Base-by-base conservation (phyloP, 2,329 filamentous ascomycete genomes). In the Fusarium solani-melongenae region DNA sequence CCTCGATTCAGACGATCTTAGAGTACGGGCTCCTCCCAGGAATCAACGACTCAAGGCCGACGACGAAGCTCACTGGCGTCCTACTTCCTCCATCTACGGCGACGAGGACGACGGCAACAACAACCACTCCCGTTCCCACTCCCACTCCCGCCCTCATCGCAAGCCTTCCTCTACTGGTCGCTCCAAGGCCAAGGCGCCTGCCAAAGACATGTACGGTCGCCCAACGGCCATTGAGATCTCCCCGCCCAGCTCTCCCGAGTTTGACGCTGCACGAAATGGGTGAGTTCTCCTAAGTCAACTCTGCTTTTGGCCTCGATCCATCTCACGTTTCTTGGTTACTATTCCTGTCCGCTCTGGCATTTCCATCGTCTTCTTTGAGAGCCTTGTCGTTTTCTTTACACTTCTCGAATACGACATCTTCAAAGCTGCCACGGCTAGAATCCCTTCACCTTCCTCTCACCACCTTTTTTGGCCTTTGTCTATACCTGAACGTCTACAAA, bases 181-280 rank as follows among this genome's bases (percentile, higher is more conserved):
- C 49, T 70, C 70, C 65, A 76, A 75, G 61, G 73, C 70, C 66
- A 76, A 75, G 61, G 73, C 74, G 65, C 77, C 76, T 67, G 72
- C 78, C 67, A 74, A 71, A 69, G 71, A 71, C 72, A 77, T 76
- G 70, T 75, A 77, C 69, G 69, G 76, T 56, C 79, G 76, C 56
- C 72, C 72, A n/a, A 44, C 46, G 89, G 79, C 86, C 84, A 51
- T 89, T 86, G 69, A 80, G 62, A 84, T 90, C 70, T 90, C 88
- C 12, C 88, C 88, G 61, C 88, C 88, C 33, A 90, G 88, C 81
- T 90, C 88, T 46, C 88, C 88, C 27, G 88, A 90, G 64, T 75
- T 82, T 11, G 76, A 79, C 53, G 79, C 80, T 58, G 74, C 78
- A 38, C 79, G 77, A 61, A 67, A 84, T 73, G 79, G 74, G 86